Evolutionary conservation across 805 yeast species (phyloP).

Genomic region (Metschnikowia gelsemii): DNA sequence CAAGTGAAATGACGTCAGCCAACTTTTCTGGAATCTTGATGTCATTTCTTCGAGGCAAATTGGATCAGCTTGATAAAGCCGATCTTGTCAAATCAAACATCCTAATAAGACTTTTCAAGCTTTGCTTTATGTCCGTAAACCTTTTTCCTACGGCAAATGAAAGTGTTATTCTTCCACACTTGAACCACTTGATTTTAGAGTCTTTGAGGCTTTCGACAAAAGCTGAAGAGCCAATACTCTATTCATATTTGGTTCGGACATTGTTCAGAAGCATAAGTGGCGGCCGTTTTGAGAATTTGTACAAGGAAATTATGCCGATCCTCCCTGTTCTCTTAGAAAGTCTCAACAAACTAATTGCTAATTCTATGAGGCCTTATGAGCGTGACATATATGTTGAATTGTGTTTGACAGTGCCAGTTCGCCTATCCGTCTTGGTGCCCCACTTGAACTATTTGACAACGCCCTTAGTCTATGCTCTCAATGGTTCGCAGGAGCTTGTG

Average conservation of each 20-base stretch:
- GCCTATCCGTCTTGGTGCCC: slow-evolving; percentile 90
- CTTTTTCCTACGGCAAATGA: slow-evolving; percentile 87
- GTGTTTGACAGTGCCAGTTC: slow-evolving; percentile 93
- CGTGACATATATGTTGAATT: slow-evolving; percentile 92
- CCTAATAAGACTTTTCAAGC: slow-evolving; percentile 79
- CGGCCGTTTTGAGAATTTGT: slow-evolving; percentile 89
- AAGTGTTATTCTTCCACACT: slow-evolving; percentile 81
- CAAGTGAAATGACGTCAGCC: slow-evolving; percentile 92
- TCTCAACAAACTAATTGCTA: slow-evolving; percentile 74
- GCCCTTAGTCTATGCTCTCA: slow-evolving; percentile 87
- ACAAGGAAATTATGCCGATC: slow-evolving; percentile 89
- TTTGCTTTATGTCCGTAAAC: slow-evolving; percentile 94
- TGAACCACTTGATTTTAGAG: slow-evolving; percentile 77
- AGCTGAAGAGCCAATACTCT: slow-evolving; percentile 87
- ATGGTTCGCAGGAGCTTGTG: slow-evolving; percentile 87
- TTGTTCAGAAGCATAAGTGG: slow-evolving; percentile 94
- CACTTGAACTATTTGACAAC: slow-evolving; percentile 84
- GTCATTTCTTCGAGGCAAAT: slow-evolving; percentile 67
- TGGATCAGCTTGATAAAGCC: slow-evolving; percentile 77
- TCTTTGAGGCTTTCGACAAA: slow-evolving; percentile 77
- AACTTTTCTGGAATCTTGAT: slow-evolving; percentile 84
- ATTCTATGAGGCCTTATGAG: slow-evolving; percentile 85
- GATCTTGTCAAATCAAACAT: slow-evolving; percentile 77
- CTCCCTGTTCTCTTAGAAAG: slow-evolving; percentile 84
- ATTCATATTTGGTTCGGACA: slow-evolving; percentile 83